Evolutionary conservation across 257 asterid species (phyloP), one percentile per base, ranked within the genome.

Genomic region (Solanum okadae): DNA sequence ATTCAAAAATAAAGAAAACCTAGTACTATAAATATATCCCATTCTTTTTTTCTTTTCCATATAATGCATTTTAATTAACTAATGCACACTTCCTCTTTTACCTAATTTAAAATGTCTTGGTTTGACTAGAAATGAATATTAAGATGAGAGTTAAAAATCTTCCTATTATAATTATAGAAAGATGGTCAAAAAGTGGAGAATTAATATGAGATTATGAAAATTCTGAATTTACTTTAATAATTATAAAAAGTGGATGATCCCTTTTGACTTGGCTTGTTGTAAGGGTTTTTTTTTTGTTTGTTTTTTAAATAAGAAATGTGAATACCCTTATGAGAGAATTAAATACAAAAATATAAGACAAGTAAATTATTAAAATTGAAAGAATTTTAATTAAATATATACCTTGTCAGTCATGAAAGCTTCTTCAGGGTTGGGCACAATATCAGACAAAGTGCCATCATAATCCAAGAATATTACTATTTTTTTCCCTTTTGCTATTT

Each of bases 361-460:
- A 40, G 7, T 77, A 6, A 40, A 78, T 78, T 37, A 37, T 76
- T 78, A 40, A n/a, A 77, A n/a, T 40, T 78, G n/a, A 40, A 14
- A 40, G 13, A 40, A 8, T 13, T 13, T 23, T 77, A 77, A 38
- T 78, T 23, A 72, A 72, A 33, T 72, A 40, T 1, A 25, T 78
- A 78, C 84, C 84, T 78, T 15, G 2, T 78, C 25, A 25, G 84
- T 78, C 84, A 78, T 78, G 9, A 78, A 78, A 42, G 84, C 84
- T 78, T 78, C 84, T 42, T 40, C 84, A 42, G 84, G 84, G 20
- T 78, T 78, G 7, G 84, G 63, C 61, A 78, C 84, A n/a, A 78
- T 78, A 42, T 78, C 84, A 78, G 84, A 78, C 37, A 78, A 78
- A 49, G 84, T 78, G 84, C 84, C 84, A 78, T 78, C 84, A 78